Base-by-base conservation (phyloP, 2,329 filamentous ascomycete species). In the Scytalidium lignicola region DNA sequence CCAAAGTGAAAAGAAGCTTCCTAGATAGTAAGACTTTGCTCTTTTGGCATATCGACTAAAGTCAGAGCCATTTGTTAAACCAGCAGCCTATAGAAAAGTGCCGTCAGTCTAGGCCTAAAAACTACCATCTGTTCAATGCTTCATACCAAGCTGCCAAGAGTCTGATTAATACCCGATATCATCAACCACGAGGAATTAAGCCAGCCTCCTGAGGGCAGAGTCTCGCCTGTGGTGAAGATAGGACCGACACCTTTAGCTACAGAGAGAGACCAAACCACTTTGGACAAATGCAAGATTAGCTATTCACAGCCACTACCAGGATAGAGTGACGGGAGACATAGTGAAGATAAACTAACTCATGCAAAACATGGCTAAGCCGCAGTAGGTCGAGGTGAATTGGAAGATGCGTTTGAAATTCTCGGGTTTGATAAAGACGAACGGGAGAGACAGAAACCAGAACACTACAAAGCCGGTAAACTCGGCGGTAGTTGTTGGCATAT, bases 391-490 rank as follows among this genome's bases (percentile, higher is more conserved):
- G 5, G 71, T 68, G 17, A 74, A 53, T 37, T 71, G 62, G 53
- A 76, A 75, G 0, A 71, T 72, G 3, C 70, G 59, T 58, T 71
- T 74, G 61, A 74, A 75, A n/a, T 69, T 70, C 51, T 76, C 73
- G 0, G 74, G 73, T 0, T 68, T 67, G n/a, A 77, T 69, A 61
- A 70, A 72, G 2, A 77, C 59, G 51, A 78, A 74, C 0, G 74
- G 74, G 0, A 69, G 63, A 21, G 66, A 70, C 23, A 58, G 47
- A 18, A 51, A 29, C 41, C 52, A 58, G 48, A 53, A 58, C 17
- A 58, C 41, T 9, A 58, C 17, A 32, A 50, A 53, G 19, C 46
- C 51, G 40, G 41, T 22, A 49, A 57, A 53, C 40, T 46, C 47
- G 39, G 17, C 12, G 1, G 53, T 55, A 3, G 49, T 55, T 43